A percentile compares a stretch with the other conserved stretches of the same genome.
phyloP scores from a whole-genome alignment of 1,284 basidiomycete genomes.

The Schizophyllum amplum region DNA sequence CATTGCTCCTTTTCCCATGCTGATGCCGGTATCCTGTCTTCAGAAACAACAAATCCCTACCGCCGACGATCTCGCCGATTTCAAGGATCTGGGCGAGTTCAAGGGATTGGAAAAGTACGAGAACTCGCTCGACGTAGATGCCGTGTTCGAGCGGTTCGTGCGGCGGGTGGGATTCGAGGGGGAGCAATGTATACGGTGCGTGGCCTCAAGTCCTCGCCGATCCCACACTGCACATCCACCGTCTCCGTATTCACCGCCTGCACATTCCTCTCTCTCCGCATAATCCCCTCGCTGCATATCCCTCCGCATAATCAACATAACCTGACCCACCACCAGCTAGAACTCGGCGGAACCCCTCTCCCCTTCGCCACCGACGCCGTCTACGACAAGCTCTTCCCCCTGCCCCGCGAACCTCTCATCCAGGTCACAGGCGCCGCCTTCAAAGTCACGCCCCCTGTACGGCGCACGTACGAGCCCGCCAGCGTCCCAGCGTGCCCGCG shows the following conservation, averaged over 20 bases:
- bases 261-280: constrained; percentile 8
- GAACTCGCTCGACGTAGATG: constrained; percentile 66
- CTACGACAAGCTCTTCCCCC: constrained; percentile 67
- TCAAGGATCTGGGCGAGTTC: constrained; percentile 26
- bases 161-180: constrained; percentile 58
- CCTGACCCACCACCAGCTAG: too few relatives aligned
- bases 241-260: too few relatives aligned
- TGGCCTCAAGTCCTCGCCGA: too few relatives aligned
- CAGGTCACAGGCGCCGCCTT: constrained; percentile 52
- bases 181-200: constrained; percentile 72
- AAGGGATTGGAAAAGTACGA: constrained; percentile 68
- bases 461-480: constrained; percentile 40
- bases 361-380: constrained; percentile 64
- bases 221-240: too few relatives aligned
- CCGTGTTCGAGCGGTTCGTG: constrained; percentile 73
- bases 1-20: too few relatives aligned
- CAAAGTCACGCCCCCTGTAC: constrained; percentile 39
- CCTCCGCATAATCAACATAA: too few relatives aligned
- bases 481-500: constrained; percentile 47
- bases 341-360: constrained; percentile 64
- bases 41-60: too few relatives aligned
- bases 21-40: too few relatives aligned
- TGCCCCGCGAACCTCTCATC: constrained; percentile 31
- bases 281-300: constrained; percentile 41
- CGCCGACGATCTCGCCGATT: constrained; percentile 30